Evolutionary conservation across 2,329 filamentous ascomycete genomes (phyloP).

Genomic region (Dendrostoma leiphaemia): DNA sequence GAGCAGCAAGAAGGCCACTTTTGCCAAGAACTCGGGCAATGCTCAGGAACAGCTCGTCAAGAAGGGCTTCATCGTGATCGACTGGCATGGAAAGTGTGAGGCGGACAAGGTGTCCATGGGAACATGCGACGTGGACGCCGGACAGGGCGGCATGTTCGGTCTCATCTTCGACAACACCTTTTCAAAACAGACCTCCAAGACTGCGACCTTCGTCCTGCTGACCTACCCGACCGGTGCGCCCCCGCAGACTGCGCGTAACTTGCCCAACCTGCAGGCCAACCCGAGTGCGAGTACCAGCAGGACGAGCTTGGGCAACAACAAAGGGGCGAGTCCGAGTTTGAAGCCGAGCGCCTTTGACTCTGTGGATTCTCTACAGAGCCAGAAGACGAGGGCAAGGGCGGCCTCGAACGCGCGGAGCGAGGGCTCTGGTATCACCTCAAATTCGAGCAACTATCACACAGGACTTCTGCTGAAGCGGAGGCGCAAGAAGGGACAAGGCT

Average conservation of each 20-base stretch:
- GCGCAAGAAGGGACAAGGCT: constrained; percentile 90
- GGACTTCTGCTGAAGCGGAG: constrained; percentile 86
- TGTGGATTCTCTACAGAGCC: constrained; percentile 60
- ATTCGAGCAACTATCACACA: constrained; percentile 66
- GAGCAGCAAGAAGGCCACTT: constrained; percentile 43
- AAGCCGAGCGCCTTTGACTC: constrained; percentile 51
- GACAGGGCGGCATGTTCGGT: constrained; percentile 89
- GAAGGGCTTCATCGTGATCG: constrained; percentile 67
- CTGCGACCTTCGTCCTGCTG: constrained; percentile 88
- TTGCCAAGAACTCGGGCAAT: constrained; percentile 54
- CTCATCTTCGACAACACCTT: constrained; percentile 99
- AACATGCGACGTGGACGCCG: constrained; percentile 72
- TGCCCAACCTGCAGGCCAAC: constrained; percentile 55
- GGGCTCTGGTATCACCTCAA: constrained; percentile 35
- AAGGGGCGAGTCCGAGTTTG: constrained; percentile 38
- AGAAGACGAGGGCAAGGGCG: constrained; percentile 38
- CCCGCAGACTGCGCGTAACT: constrained; percentile 70
- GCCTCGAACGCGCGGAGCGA: constrained; percentile 54
- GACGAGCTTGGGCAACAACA: constrained; percentile 49
- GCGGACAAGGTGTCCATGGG: constrained; percentile 93
- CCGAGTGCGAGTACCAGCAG: constrained; percentile 40
- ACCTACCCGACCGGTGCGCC: constrained; percentile 85
- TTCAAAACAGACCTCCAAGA: constrained; percentile 92
- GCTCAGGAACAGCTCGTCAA: constrained; percentile 63
- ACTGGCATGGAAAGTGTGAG: constrained; percentile 94